These are phyloP conservation scores for Emmonsiellopsis sp. DNA, from an alignment of 2,329 filamentous ascomycete genomes.

Conservation along the genomic window DNA sequence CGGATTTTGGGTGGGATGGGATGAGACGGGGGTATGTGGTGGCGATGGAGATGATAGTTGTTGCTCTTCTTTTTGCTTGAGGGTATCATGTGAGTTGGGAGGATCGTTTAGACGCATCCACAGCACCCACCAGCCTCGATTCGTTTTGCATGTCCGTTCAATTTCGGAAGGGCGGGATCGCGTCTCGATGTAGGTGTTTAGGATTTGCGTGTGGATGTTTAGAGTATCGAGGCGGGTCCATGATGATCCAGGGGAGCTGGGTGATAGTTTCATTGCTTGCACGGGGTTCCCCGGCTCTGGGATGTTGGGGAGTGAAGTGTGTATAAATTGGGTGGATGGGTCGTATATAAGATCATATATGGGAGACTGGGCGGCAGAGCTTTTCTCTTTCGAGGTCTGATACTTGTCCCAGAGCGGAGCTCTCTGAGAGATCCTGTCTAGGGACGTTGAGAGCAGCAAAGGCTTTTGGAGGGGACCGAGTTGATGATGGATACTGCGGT, in stretches of 20 bases:
- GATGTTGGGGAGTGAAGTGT: constrained; percentile 56
- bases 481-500: constrained; percentile 40
- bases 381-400: constrained; percentile 23
- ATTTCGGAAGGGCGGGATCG: constrained; percentile 38
- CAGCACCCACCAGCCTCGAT: constrained; percentile 57
- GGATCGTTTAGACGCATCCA: constrained; percentile 47
- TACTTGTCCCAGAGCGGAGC: constrained; percentile 22
- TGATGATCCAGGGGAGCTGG: constrained; percentile 9
- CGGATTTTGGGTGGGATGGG: neutral
- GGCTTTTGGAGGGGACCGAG: constrained; percentile 39
- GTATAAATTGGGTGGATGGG: constrained; percentile 47
- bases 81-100: neutral
- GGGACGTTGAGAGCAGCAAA: constrained; percentile 37
- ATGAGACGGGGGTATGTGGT: neutral
- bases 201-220: constrained; percentile 51
- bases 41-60: neutral
- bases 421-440: constrained; percentile 29
- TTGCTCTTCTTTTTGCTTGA: neutral
- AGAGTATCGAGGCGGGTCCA: constrained; percentile 52
- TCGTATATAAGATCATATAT: constrained; percentile 55
- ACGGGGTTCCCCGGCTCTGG: constrained; percentile 41
- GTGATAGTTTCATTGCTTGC: constrained; percentile 7
- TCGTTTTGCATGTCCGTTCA: constrained; percentile 54
- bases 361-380: constrained; percentile 27
- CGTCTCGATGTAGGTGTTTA: constrained; percentile 47